A percentile compares a stretch with the other conserved stretches of the same genome.
These are phyloP conservation scores for Scalesia atractyloides DNA, from an alignment of 129 eudicot genomes.

Conservation along the genomic window DNA sequence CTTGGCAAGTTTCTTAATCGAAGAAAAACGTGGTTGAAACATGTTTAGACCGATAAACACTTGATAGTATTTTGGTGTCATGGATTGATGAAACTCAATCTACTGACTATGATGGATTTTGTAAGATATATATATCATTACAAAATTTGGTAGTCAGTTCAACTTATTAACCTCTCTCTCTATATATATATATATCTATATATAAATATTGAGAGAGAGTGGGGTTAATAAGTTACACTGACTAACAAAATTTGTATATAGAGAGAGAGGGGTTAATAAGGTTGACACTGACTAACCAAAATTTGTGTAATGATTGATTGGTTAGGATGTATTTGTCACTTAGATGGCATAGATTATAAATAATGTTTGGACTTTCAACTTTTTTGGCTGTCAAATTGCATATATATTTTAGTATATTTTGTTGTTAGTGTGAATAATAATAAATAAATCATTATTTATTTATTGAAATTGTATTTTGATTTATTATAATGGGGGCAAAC, in stretches of 20 bases:
- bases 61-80: conserved; percentile 18
- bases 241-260: too few relatives aligned
- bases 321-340: conserved; percentile 38
- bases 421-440: conserved; percentile 29
- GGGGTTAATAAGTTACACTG: too few relatives aligned
- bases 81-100: conserved; percentile 1
- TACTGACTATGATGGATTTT: conserved; percentile 6
- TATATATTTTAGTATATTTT: conserved; percentile 2
- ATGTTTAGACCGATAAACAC: conserved; percentile 13
- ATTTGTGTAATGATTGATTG: conserved; percentile 27
- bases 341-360: conserved; percentile 32
- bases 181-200: too few relatives aligned
- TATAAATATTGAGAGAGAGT: too few relatives aligned
- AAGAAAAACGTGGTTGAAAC: conserved; percentile 12
- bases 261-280: conserved; percentile 28
- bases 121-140: conserved; percentile 27
- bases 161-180: too few relatives aligned
- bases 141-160: too few relatives aligned
- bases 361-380: conserved; percentile 17
- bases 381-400: conserved; percentile 30
- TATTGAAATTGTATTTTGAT: not conserved
- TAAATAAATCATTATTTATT: not conserved
- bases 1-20: conserved; percentile 26
- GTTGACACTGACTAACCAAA: conserved; percentile 20
- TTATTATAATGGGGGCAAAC: conserved; percentile 2